These are phyloP conservation scores for Echinochloa phyllopogon DNA, from an alignment of 176 grass and related monocot genomes.

Conservation along the genomic window DNA sequence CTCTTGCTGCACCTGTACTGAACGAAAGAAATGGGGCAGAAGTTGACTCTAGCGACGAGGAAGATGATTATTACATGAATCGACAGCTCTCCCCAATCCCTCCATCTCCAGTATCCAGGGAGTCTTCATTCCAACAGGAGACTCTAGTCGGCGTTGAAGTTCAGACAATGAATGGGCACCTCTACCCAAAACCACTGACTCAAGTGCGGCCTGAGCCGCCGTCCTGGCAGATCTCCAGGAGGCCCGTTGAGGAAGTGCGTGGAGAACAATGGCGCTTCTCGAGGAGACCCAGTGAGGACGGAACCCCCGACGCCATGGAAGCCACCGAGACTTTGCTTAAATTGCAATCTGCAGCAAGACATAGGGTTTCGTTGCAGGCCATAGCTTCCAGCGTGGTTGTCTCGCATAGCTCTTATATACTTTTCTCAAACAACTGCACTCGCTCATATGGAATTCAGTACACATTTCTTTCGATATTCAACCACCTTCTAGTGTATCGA, in stretches of 20 bases:
- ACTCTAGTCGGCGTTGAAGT: slow-evolving; percentile 53
- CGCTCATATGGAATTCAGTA: no score
- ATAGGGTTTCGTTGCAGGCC: no score
- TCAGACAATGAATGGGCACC: slow-evolving; percentile 63
- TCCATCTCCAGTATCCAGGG: slow-evolving; percentile 64
- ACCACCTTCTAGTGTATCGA: no score
- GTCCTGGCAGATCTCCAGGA: slow-evolving; percentile 51
- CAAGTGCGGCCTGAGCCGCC: slow-evolving; percentile 53
- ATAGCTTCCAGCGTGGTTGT: no score
- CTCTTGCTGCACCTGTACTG: slow-evolving; percentile 19
- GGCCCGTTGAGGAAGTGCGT: slow-evolving; percentile 40
- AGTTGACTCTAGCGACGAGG: slow-evolving; percentile 58
- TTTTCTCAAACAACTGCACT: no score
- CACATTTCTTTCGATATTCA: no score
- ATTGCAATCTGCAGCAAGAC: no score
- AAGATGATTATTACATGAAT: slow-evolving; percentile 71
- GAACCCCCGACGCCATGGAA: slow-evolving; percentile 47
- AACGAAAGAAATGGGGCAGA: slow-evolving; percentile 53
- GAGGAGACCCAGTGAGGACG: slow-evolving; percentile 56
- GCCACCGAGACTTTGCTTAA: no score
- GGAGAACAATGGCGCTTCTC: slow-evolving; percentile 54
- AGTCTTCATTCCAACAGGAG: slow-evolving; percentile 72
- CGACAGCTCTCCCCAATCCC: slow-evolving; percentile 52
- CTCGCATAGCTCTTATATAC: no score
- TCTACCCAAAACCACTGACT: slow-evolving; percentile 58